Base-by-base conservation (phyloP, 805 yeast species). In the Schwanniomyces vanrijiae region DNA sequence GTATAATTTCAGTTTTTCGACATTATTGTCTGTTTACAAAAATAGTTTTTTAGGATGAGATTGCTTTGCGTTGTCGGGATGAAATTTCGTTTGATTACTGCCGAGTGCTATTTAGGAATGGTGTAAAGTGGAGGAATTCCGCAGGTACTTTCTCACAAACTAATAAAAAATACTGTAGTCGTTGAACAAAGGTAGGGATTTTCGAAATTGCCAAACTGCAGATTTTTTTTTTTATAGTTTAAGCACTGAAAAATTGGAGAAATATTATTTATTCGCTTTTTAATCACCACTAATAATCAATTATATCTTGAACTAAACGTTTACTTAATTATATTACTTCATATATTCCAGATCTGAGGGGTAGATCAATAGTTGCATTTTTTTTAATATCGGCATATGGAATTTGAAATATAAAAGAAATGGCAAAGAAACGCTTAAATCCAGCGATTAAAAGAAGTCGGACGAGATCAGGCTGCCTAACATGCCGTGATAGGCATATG, bases 401-500 rank as follows among this genome's bases (percentile, higher is more conserved):
- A 31, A 31, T 31, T 31, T 14, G 16, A 31, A 31, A 37, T 37
- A 20, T 37, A 21, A 11, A 37, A 20, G 16, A 33, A 22, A 62
- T 62, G 67, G 64, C 62, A 13, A 60, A 57, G 40, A 61, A 59
- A 47, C 53, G 63, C 43, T 49, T 54, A 42, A 54, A 54, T 40
- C 56, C 59, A 16, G 43, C 58, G 22, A 37, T 41, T 13, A 71
- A 69, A 48, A 54, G 66, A 46, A 67, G 68, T 44, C 60, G 77
- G 53, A 69, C 76, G 10, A 60, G 77, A 43, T 69, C 75, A 8
- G 86, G 86, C 13, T 81, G 86, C 57, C 62, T 78, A 43, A 81
- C 84, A 9, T 83, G 88, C 55, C 77, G 88, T 44, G 80, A 81
- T 49, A 71, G 88, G 38, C 83, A 84, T 61, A 80, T 83, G 70